Conservation (phyloP, 768 basidiomycete species). For the Macrolepiota dolichaula region DNA sequence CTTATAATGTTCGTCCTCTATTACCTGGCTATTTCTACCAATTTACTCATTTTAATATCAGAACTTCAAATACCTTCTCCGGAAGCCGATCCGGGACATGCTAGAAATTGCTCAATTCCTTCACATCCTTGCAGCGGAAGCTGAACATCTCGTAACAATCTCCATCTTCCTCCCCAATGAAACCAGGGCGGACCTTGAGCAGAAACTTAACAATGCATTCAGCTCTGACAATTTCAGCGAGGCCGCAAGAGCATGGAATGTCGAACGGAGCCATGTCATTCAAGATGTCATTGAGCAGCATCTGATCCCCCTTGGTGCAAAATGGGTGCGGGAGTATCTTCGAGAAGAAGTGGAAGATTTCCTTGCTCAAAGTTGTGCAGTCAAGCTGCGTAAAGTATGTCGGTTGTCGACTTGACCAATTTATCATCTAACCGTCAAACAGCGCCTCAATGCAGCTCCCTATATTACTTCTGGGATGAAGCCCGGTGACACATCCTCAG, state of each 20-base stretch:
- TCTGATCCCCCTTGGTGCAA: slow-evolving; percentile 80
- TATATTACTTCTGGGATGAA: slow-evolving; percentile 61
- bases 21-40: neutral
- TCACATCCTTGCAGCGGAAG: slow-evolving; percentile 86
- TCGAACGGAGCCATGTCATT: slow-evolving; percentile 73
- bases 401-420: slow-evolving; percentile 19
- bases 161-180: slow-evolving; percentile 64
- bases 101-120: slow-evolving; percentile 76
- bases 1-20: slow-evolving; percentile 54
- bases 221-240: slow-evolving; percentile 83
- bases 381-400: slow-evolving; percentile 65
- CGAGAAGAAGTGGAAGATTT: slow-evolving; percentile 88
- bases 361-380: slow-evolving; percentile 65
- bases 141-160: slow-evolving; percentile 82
- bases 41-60: slow-evolving; percentile 27
- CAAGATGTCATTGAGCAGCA: slow-evolving; percentile 76
- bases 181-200: slow-evolving; percentile 64
- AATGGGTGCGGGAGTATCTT: slow-evolving; percentile 87
- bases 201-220: slow-evolving; percentile 76
- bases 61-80: slow-evolving; percentile 92
- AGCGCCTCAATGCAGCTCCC: slow-evolving; percentile 86
- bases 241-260: slow-evolving; percentile 89
- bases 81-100: slow-evolving; percentile 75
- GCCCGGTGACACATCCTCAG: slow-evolving; percentile 70
- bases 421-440: slow-evolving; percentile 8